Conservation (phyloP, 2,329 filamentous ascomycete genomes). For the Stachybotrys chartarum region DNA sequence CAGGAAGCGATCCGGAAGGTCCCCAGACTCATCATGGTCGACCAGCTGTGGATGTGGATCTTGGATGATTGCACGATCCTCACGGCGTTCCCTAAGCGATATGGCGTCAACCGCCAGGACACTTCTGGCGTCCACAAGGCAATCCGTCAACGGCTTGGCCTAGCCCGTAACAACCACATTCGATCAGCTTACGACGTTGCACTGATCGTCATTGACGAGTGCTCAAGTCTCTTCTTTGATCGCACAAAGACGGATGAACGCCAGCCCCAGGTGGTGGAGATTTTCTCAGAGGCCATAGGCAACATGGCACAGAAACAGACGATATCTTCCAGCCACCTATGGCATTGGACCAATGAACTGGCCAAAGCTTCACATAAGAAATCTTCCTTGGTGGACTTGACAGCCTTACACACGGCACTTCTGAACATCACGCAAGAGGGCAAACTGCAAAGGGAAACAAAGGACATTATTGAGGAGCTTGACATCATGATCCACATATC, state of each 20-base stretch:
- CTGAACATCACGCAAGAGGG: conserved; percentile 2
- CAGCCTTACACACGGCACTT: not conserved
- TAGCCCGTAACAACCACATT: conserved; percentile 15
- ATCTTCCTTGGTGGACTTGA: not conserved
- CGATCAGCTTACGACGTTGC: conserved; percentile 19
- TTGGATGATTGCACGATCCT: conserved; percentile 27
- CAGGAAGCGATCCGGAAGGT: conserved; percentile 1
- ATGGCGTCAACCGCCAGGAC: conserved; percentile 32
- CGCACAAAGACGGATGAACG: conserved; percentile 15
- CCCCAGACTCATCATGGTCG: conserved; percentile 30
- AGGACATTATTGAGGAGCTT: conserved; percentile 3
- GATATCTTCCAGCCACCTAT: conserved; percentile 1
- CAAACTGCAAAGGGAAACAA: conserved; percentile 1
- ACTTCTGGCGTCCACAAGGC: conserved; percentile 31
- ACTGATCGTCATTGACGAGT: conserved; percentile 33
- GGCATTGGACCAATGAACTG: conserved; percentile 1
- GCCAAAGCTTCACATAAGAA: not conserved
- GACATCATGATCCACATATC: conserved; percentile 2
- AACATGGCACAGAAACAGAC: conserved; percentile 3
- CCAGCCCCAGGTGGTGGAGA: conserved; percentile 2
- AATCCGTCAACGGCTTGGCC: conserved; percentile 23
- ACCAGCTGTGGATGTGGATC: conserved; percentile 38
- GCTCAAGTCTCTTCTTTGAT: conserved; percentile 32
- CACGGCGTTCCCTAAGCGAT: conserved; percentile 33
- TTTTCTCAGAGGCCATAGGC: conserved; percentile 3